phyloP scores from a whole-genome alignment of 2,329 filamentous ascomycete species.

The Alternaria brassicicola region DNA sequence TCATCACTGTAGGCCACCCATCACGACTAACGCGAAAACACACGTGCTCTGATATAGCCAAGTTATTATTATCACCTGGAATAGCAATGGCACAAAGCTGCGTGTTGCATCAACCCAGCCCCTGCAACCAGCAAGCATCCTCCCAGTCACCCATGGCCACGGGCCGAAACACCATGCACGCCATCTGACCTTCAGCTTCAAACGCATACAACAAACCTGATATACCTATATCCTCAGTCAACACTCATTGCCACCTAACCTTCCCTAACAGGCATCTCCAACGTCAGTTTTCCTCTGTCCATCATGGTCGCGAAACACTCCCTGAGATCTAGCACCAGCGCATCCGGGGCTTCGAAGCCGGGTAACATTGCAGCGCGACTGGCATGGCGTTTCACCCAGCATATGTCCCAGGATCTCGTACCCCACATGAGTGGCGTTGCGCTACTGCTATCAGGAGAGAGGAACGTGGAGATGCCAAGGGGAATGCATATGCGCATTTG shows the following conservation, averaged over 20 bases:
- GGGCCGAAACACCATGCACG: background rate
- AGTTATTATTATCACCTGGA: background rate
- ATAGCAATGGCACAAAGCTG: background rate
- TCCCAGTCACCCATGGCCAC: background rate
- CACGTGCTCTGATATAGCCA: background rate
- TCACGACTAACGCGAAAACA: background rate
- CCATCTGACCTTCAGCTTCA: background rate
- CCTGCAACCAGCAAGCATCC: slow-evolving; percentile 4
- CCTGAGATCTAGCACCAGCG: slow-evolving; percentile 51
- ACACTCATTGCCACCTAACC: slow-evolving; percentile 34
- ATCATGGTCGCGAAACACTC: slow-evolving; percentile 45
- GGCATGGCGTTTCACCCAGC: slow-evolving; percentile 47
- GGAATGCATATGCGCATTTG: slow-evolving; percentile 38
- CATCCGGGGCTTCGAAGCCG: slow-evolving; percentile 50
- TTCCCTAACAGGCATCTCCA: slow-evolving; percentile 33
- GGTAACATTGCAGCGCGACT: slow-evolving; percentile 39
- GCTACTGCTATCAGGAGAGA: slow-evolving; percentile 18
- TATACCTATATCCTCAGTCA: slow-evolving; percentile 45
- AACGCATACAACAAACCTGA: slow-evolving; percentile 29
- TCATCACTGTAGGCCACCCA: background rate
- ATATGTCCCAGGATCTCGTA: slow-evolving; percentile 45
- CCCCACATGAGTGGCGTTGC: slow-evolving; percentile 48
- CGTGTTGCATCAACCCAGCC: background rate
- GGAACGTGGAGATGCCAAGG: slow-evolving; percentile 52
- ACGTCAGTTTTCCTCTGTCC: slow-evolving; percentile 14